Conservation (phyloP, 495 filamentous ascomycete species). For the Acidomyces sp. region DNA sequence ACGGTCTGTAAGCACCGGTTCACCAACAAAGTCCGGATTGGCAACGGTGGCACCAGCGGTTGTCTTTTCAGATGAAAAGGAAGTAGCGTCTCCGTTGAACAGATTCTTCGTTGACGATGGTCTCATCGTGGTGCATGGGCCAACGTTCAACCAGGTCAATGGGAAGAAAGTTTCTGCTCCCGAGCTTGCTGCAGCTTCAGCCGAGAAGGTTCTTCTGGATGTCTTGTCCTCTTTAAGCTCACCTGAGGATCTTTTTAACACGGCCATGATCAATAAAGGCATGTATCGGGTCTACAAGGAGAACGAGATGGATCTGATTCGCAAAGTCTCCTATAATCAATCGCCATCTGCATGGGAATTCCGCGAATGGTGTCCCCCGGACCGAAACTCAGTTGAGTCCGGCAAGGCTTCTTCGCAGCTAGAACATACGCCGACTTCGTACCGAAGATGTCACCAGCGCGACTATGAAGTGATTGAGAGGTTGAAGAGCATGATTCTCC, state of each 20-base stretch:
- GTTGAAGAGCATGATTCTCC: constrained; percentile 47
- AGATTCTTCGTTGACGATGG: constrained; percentile 12
- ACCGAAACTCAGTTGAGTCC: constrained; percentile 32
- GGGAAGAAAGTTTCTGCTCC: background rate
- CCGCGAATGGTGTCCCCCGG: constrained; percentile 49
- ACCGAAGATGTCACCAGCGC: constrained; percentile 42
- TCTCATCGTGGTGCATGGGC: constrained; percentile 11
- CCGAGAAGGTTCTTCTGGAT: constrained; percentile 37
- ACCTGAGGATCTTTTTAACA: constrained; percentile 45
- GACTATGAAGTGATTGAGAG: constrained; percentile 47
- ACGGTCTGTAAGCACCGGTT: no score
- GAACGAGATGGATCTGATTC: constrained; percentile 45
- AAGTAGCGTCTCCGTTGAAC: no score
- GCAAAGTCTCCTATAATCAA: constrained; percentile 40
- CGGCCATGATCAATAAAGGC: constrained; percentile 41
- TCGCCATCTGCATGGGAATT: constrained; percentile 55
- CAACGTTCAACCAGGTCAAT: background rate
- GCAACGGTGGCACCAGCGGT: no score
- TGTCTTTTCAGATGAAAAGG: no score
- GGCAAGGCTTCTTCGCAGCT: constrained; percentile 38
- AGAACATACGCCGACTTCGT: constrained; percentile 44
- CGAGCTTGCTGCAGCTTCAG: constrained; percentile 23
- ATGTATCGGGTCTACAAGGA: constrained; percentile 51
- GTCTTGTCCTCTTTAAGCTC: constrained; percentile 40
- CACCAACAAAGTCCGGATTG: no score